These are phyloP conservation scores for Russula sp. DNA, from an alignment of 768 basidiomycete genomes.

Conservation along the genomic window DNA sequence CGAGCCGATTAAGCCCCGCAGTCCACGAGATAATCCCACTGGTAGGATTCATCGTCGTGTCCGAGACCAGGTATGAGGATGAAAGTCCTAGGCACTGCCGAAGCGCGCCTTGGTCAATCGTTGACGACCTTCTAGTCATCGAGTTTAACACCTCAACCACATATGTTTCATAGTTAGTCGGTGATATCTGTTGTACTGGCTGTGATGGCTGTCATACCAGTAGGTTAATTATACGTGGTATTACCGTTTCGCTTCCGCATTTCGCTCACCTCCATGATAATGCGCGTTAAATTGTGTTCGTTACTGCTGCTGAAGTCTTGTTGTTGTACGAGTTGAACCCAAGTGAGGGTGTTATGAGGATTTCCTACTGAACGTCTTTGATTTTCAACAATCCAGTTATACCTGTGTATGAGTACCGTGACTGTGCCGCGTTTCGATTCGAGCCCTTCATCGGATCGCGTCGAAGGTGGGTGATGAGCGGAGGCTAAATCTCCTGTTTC, in stretches of 20 bases:
- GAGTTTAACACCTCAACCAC: constrained; percentile 48
- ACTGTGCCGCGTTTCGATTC: constrained; percentile 19
- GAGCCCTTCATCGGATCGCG: constrained; percentile 18
- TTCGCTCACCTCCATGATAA: constrained; percentile 16
- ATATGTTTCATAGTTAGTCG: constrained; percentile 56
- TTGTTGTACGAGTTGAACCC: constrained; percentile 2
- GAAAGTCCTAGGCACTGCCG: constrained; percentile 61
- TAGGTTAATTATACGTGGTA: neutral
- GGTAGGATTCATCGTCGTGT: constrained; percentile 55
- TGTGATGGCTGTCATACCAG: neutral
- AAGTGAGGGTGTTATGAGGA: constrained; percentile 6
- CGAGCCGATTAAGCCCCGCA: constrained; percentile 56
- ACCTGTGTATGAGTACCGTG: constrained; percentile 11
- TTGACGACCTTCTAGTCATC: constrained; percentile 39
- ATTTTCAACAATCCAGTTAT: constrained; percentile 5
- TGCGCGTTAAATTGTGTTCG: neutral
- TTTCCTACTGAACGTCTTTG: constrained; percentile 23
- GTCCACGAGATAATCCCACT: constrained; percentile 56
- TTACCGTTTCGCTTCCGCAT: neutral
- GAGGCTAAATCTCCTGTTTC: constrained; percentile 7
- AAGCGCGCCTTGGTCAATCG: constrained; percentile 54
- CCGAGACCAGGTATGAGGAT: constrained; percentile 73
- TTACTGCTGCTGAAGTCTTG: neutral
- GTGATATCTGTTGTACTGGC: constrained; percentile 21
- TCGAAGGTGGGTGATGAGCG: constrained; percentile 8